Evolutionary conservation across 2,329 filamentous ascomycete species (phyloP), one percentile per base, ranked within the genome.

Genomic region (Tympanopsis confertula): DNA sequence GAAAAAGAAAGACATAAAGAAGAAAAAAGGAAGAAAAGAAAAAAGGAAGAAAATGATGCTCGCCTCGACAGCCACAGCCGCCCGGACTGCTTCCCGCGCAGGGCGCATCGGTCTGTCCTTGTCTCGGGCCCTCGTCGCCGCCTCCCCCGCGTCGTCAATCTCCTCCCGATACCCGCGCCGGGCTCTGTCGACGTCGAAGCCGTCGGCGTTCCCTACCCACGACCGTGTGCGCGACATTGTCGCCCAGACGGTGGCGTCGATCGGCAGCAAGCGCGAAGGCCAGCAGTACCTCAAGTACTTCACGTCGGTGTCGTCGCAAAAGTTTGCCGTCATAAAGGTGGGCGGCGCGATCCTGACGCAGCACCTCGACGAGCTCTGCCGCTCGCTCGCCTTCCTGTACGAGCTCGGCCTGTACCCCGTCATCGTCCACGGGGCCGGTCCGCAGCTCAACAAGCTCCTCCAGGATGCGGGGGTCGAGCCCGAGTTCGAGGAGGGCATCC

Each of bases 241-340:
- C 45, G 82, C 93, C 53, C 86, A 89, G 64, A 74, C 94, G 42
- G 72, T 96, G 49, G 93, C 86, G 66, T 94, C 89, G 63, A 93
- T 96, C 57, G 89, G 87, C 44, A 94, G 87, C 45, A 94, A 93
- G 73, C 74, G 89, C 44, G 89, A 98, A 66, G 86, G 93, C 45
- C 86, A 95, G 68, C 89, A 96, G 62, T 96, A 96, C 62, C 79
- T 96, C 42, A 91, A 88, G 47, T 87, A 96, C 58, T 98, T 98
- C 70, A 91, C 83, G 49, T 94, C 88, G 22, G 88, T 95, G 44
- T 91, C 87, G 35, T 94, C 87, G 24, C 88, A 96, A 66, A 87
- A 94, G 56, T 98, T 96, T 59, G 88, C 87, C 47, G 89, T 98
- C 36, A 94, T 98, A 63, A 98, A 98, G 69, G 89, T 96, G 39